Evolutionary conservation across 148 eudicot species (phyloP).

Genomic region (Linanthus parryae): DNA sequence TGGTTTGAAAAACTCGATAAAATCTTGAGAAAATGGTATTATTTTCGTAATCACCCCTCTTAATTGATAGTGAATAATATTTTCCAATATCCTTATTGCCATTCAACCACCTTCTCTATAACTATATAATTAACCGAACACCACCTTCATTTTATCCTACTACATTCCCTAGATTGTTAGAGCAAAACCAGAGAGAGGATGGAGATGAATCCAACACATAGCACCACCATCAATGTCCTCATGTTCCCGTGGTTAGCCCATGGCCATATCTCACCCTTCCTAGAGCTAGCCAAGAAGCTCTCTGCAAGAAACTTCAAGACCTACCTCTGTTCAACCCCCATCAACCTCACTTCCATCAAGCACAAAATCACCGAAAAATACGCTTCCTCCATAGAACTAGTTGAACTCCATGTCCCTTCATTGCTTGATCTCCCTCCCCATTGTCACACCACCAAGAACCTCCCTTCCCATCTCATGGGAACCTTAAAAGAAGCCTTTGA

Average conservation of each 20-base stretch:
- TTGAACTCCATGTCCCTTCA: background rate
- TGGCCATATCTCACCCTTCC: slow-evolving; percentile 4
- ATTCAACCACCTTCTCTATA: too few species aligned
- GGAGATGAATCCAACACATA: too few species aligned
- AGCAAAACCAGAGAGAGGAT: too few species aligned
- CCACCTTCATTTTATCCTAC: too few species aligned
- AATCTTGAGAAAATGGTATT: too few species aligned
- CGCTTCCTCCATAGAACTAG: slow-evolving; percentile 1
- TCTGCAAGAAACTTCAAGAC: background rate
- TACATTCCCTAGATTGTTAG: too few species aligned
- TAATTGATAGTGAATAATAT: too few species aligned
- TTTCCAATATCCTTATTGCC: too few species aligned
- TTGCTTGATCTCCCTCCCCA: slow-evolving; percentile 1
- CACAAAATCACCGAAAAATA: background rate
- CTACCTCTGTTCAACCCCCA: background rate
- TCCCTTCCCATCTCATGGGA: slow-evolving; percentile 10
- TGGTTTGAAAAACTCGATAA: too few species aligned
- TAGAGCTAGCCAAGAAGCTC: background rate
- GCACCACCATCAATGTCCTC: slow-evolving; percentile 4
- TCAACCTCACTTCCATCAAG: background rate
- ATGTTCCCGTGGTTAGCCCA: slow-evolving; percentile 9
- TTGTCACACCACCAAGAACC: slow-evolving; percentile 7
- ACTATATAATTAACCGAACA: too few species aligned
- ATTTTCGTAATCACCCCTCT: too few species aligned
- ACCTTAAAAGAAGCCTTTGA: slow-evolving; percentile 8